These are phyloP conservation scores for Volvox africanus DNA, from an alignment of 139 green algal genomes.

Conservation along the genomic window DNA sequence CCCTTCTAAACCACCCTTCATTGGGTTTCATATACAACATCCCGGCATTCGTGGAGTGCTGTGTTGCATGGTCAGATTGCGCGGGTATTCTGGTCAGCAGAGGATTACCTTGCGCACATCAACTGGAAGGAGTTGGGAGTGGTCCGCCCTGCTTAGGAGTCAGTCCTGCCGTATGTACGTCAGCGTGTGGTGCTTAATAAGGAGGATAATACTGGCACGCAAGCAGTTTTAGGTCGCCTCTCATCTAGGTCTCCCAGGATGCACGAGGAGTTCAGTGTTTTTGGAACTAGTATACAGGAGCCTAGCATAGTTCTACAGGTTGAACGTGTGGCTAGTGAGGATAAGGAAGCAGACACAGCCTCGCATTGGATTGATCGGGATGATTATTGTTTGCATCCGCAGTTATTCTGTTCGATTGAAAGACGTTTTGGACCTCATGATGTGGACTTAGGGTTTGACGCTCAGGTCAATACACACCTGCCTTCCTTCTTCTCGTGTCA, in stretches of 20 bases:
- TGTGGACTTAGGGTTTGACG: too few species aligned
- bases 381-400: conserved; percentile 16
- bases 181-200: neutral
- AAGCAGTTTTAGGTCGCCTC: neutral
- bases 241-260: neutral
- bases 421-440: neutral
- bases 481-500: neutral
- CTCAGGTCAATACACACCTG: neutral
- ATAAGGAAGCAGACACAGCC: neutral
- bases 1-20: too few species aligned
- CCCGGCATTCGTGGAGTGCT: too few species aligned
- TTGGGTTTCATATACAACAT: too few species aligned
- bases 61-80: neutral
- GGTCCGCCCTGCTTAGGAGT: too few species aligned
- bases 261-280: neutral
- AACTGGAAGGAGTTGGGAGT: conserved; percentile 17
- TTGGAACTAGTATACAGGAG: neutral
- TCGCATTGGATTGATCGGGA: neutral
- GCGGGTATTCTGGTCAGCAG: neutral
- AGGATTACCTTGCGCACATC: neutral
- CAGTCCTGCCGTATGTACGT: neutral
- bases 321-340: conserved; percentile 1
- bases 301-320: neutral
- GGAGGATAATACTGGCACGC: conserved; percentile 15
- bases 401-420: neutral